Percentiles rank a stretch among this genome's conserved stretches.
These are phyloP conservation scores for Penicillium fimorum DNA, from an alignment of 495 filamentous ascomycete species.

Conservation along the genomic window DNA sequence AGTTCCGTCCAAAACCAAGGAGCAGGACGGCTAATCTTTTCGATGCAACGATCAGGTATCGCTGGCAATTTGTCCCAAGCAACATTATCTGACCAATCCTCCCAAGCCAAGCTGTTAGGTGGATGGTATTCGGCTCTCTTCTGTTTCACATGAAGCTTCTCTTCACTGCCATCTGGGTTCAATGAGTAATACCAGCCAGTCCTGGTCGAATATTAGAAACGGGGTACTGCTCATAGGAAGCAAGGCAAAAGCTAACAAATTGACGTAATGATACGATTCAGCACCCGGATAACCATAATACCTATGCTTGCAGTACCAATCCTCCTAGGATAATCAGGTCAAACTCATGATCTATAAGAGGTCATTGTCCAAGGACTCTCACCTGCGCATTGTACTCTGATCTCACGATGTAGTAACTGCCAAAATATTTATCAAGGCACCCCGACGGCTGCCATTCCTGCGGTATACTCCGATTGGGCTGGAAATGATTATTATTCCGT, in stretches of 20 bases:
- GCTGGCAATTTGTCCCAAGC: background rate
- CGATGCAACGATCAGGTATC: background rate
- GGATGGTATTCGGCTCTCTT: background rate
- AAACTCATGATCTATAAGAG: background rate
- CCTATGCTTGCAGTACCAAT: background rate
- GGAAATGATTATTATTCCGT: background rate
- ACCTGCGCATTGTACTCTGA: background rate
- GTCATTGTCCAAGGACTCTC: background rate
- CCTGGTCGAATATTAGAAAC: background rate
- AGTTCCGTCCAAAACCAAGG: background rate
- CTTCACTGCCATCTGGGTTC: background rate
- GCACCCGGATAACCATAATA: background rate
- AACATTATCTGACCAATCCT: background rate
- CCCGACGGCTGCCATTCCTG: background rate
- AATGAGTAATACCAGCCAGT: background rate
- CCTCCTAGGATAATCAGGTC: background rate
- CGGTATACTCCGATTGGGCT: background rate
- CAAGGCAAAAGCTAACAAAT: background rate
- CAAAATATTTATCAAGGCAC: background rate
- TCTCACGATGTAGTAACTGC: background rate
- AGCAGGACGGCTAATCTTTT: background rate
- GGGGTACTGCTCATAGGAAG: background rate
- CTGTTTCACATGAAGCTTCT: background rate
- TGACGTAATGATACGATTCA: background rate
- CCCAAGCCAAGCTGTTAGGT: background rate